phyloP scores from a whole-genome alignment of 495 filamentous ascomycete species.

The Durotheca rogersii region DNA sequence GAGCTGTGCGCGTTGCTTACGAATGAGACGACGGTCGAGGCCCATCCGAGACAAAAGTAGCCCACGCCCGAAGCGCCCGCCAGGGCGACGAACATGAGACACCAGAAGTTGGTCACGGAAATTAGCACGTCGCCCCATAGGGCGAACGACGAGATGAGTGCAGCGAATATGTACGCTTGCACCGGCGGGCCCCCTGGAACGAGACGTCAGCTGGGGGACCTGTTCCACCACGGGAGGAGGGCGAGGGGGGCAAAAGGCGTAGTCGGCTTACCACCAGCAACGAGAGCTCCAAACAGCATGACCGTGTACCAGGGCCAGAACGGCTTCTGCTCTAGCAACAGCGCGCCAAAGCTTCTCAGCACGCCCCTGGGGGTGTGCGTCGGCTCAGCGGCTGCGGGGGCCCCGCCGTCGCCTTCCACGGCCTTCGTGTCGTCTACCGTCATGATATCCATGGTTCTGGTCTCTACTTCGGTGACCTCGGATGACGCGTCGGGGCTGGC shows the following conservation, averaged over 20 bases:
- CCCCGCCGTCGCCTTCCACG: slow-evolving; percentile 24
- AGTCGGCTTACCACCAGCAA: slow-evolving; percentile 50
- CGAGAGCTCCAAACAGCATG: slow-evolving; percentile 48
- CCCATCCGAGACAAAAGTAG: slow-evolving; percentile 56
- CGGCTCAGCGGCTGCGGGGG: slow-evolving; percentile 17
- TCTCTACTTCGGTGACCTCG: slow-evolving; percentile 38
- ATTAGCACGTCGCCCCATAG: slow-evolving; percentile 44
- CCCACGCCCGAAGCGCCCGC: slow-evolving; percentile 51
- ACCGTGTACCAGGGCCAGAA: slow-evolving; percentile 51
- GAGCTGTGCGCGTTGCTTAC: slow-evolving; percentile 29
- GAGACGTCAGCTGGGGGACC: slow-evolving; percentile 18
- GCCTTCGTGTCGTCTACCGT: slow-evolving; percentile 29
- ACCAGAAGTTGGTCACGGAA: slow-evolving; percentile 57
- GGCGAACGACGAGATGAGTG: slow-evolving; percentile 50
- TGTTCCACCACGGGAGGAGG: no score
- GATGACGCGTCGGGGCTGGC: slow-evolving; percentile 19
- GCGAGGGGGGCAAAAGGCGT: background rate
- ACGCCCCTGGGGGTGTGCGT: slow-evolving; percentile 39
- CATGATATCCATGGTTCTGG: slow-evolving; percentile 45
- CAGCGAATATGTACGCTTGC: slow-evolving; percentile 53
- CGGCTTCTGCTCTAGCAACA: slow-evolving; percentile 51
- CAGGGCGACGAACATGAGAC: slow-evolving; percentile 64
- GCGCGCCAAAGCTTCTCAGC: slow-evolving; percentile 44
- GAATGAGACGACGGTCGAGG: slow-evolving; percentile 53
- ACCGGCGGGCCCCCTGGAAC: slow-evolving; percentile 46